phyloP scores from a whole-genome alignment of 2,329 filamentous ascomycete genomes.

The Sordariomycetes sp. region DNA sequence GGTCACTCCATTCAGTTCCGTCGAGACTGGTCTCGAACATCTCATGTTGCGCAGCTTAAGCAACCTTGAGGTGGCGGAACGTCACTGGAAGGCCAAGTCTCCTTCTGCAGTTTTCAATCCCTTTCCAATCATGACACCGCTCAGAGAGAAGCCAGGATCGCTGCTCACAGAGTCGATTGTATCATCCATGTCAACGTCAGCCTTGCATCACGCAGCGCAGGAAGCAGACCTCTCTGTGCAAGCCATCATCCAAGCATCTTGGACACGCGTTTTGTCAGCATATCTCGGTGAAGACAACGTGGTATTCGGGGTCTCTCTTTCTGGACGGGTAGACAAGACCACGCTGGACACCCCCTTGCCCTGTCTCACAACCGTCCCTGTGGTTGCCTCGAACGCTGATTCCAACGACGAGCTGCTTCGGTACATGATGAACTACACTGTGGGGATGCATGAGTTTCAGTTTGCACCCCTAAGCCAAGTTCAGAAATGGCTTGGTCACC shows the following conservation, averaged over 20 bases:
- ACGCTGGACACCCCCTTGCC: constrained; percentile 59
- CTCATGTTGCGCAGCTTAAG: constrained; percentile 26
- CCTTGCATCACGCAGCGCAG: constrained; percentile 48
- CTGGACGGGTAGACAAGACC: constrained; percentile 58
- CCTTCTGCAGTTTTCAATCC: constrained; percentile 47
- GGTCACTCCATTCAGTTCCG: constrained; percentile 6
- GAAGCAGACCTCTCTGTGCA: constrained; percentile 62
- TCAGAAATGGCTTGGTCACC: constrained; percentile 60
- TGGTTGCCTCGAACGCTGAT: constrained; percentile 46
- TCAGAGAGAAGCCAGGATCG: constrained; percentile 27
- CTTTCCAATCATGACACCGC: constrained; percentile 70
- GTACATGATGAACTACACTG: constrained; percentile 57
- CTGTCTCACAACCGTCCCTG: constrained; percentile 72
- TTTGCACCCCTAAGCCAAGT: constrained; percentile 62
- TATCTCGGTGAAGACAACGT: constrained; percentile 69
- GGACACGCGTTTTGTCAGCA: constrained; percentile 64
- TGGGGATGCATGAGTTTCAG: constrained; percentile 57
- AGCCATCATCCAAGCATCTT: constrained; percentile 66
- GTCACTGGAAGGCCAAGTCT: constrained; percentile 56
- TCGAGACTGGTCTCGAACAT: constrained; percentile 27
- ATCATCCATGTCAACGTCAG: constrained; percentile 27
- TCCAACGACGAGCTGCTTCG: constrained; percentile 49
- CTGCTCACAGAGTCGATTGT: constrained; percentile 21
- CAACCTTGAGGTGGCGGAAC: constrained; percentile 22
- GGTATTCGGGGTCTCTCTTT: constrained; percentile 73